phyloP scores from a whole-genome alignment of 768 basidiomycete species.

The Cystobasidium ongulense region DNA sequence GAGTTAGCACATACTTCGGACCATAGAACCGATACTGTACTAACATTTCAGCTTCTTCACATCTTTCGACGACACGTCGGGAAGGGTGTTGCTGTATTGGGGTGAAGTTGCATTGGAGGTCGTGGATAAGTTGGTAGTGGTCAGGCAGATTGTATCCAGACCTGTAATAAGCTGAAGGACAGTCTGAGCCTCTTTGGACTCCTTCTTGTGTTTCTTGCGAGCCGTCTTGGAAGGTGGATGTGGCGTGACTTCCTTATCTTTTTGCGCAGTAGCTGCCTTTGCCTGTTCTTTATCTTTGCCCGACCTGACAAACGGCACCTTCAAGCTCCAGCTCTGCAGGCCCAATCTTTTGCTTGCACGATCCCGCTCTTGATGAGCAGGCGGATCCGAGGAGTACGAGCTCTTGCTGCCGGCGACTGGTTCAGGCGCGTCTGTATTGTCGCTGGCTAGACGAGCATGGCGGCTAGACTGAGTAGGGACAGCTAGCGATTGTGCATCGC shows the following conservation, averaged over 20 bases:
- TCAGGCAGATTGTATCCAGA: neutral
- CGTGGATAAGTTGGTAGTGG: neutral
- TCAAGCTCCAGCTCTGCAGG: neutral
- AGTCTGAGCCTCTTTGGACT: slow-evolving; percentile 4
- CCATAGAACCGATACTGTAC: neutral
- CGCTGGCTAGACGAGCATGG: neutral
- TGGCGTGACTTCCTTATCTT: neutral
- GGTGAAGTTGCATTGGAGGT: neutral
- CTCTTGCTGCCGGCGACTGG: neutral
- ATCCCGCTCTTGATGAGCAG: neutral
- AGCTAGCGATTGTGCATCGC: neutral
- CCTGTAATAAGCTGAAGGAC: slow-evolving; percentile 19
- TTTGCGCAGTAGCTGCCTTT: neutral
- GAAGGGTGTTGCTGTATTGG: neutral
- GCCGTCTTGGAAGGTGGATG: neutral
- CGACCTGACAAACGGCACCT: neutral
- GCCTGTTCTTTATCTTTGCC: neutral
- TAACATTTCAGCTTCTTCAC: slow-evolving; percentile 17
- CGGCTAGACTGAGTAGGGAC: neutral
- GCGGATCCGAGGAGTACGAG: neutral
- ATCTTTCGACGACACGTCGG: slow-evolving; percentile 20
- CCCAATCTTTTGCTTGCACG: neutral
- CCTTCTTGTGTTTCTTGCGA: slow-evolving; percentile 5
- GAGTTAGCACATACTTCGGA: neutral
- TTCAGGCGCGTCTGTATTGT: neutral